Base-by-base conservation (phyloP, 1,139 yeast genomes). In the Zygosaccharomyces sapae region DNA sequence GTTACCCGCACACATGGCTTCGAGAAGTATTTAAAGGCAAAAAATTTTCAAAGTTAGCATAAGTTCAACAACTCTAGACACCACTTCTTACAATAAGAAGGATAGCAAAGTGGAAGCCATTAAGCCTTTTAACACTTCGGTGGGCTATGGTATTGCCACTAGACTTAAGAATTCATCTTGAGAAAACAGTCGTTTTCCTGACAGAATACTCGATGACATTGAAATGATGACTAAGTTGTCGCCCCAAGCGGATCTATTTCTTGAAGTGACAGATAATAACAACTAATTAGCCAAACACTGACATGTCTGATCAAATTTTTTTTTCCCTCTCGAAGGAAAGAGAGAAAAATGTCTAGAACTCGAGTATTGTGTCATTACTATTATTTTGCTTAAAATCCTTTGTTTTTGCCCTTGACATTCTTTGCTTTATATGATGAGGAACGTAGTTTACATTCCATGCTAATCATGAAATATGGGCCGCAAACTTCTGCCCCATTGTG, bases 231-330 rank as follows among this genome's bases (percentile, higher is more conserved):
- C 63, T 49, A 47, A 54, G 66, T 59, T 64, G 67, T 64, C 67
- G 68, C 68, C 67, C 67, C 67, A 64, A 56, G 61, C 67, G 67
- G 67, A 61, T 58, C 55, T 42, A 49, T 43, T 38, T 40, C 49
- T 52, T 53, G 59, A 57, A 52, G 62, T 63, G 68, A 64, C 64
- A 56, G 67, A 63, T 50, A 53, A 48, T 42, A 38, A 50, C 64
- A 59, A 58, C 62, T 49, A 48, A 48, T 49, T 55, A 60, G 63
- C 65, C 66, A 63, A 62, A 63, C 66, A 62, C 68, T 62, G 66
- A 62, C 60, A 62, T 61, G 61, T 63, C 67, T 63, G 67, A 63
- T 54, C 52, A 50, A 31, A 22, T 22, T 22, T 22, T 22, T 22
- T 12, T 31, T 31, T 31, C 18, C 19, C 34, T 31, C 19, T 12